These are phyloP conservation scores for Panicum hallii DNA, from an alignment of 202 grass and related monocot genomes.

Conservation along the genomic window DNA sequence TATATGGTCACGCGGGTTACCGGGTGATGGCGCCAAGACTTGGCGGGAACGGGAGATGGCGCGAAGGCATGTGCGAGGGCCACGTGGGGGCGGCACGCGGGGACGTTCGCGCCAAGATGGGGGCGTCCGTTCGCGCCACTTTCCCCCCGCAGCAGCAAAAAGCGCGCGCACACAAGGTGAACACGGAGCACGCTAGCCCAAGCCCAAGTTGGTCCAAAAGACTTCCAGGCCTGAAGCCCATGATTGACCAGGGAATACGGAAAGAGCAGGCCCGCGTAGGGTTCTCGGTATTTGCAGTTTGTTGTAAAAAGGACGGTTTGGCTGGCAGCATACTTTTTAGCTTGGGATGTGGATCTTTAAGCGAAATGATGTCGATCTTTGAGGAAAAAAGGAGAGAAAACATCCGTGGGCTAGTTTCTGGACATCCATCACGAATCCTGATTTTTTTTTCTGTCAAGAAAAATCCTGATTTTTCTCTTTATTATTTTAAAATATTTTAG, in stretches of 20 bases:
- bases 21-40: background rate
- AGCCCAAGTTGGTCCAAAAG: background rate
- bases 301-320: no score
- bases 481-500: no score
- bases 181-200: background rate
- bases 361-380: no score
- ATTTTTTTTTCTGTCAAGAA: no score
- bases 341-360: no score
- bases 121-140: conserved; percentile 34
- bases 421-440: no score
- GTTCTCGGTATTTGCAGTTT: background rate
- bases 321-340: no score
- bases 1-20: conserved; percentile 21
- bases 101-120: conserved; percentile 11
- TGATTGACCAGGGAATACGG: background rate
- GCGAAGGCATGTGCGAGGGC: background rate
- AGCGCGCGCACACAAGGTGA: no score
- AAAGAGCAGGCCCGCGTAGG: background rate
- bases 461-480: no score
- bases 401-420: no score
- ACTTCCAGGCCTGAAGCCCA: background rate
- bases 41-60: conserved; percentile 2
- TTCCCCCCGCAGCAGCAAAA: background rate
- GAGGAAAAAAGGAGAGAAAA: no score
- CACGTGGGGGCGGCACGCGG: background rate